Conservation (phyloP, 768 basidiomycete species). For the Suillus clintonianus region DNA sequence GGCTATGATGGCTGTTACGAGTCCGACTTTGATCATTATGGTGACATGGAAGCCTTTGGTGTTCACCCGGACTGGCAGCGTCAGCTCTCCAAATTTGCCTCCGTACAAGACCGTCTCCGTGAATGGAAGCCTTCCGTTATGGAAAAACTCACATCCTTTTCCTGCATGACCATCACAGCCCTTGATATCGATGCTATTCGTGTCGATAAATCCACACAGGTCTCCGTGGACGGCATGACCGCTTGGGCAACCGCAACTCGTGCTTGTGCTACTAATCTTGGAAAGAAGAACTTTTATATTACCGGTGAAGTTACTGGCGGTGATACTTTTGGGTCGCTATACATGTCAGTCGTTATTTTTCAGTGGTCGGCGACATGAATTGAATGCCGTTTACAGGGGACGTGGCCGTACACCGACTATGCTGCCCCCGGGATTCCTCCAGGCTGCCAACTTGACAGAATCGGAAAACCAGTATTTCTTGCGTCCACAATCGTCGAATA, state of each 20-base stretch:
- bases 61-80: constrained; percentile 94
- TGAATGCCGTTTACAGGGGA: constrained; percentile 49
- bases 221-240: constrained; percentile 80
- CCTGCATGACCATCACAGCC: constrained; percentile 85
- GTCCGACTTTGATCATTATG: constrained; percentile 93
- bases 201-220: constrained; percentile 92
- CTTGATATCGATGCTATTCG: constrained; percentile 94
- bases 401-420: constrained; percentile 84
- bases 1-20: constrained; percentile 71
- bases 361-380: not conserved
- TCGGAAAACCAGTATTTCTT: constrained; percentile 75
- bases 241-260: constrained; percentile 76
- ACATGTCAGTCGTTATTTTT: constrained; percentile 56
- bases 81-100: constrained; percentile 92
- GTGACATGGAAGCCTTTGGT: constrained; percentile 97
- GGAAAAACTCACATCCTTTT: constrained; percentile 73
- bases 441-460: constrained; percentile 67
- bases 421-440: constrained; percentile 64
- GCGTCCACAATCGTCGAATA: constrained; percentile 60
- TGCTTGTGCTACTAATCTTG: constrained; percentile 66
- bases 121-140: constrained; percentile 87
- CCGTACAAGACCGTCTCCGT: constrained; percentile 92
- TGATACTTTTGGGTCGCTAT: constrained; percentile 84
- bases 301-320: constrained; percentile 95
- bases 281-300: constrained; percentile 89